A percentile compares a stretch with the other conserved stretches of the same genome.
These are phyloP conservation scores for Blastocladiella emersonii DNA, from an alignment of 371 early-diverging fungal species.

Conservation along the genomic window DNA sequence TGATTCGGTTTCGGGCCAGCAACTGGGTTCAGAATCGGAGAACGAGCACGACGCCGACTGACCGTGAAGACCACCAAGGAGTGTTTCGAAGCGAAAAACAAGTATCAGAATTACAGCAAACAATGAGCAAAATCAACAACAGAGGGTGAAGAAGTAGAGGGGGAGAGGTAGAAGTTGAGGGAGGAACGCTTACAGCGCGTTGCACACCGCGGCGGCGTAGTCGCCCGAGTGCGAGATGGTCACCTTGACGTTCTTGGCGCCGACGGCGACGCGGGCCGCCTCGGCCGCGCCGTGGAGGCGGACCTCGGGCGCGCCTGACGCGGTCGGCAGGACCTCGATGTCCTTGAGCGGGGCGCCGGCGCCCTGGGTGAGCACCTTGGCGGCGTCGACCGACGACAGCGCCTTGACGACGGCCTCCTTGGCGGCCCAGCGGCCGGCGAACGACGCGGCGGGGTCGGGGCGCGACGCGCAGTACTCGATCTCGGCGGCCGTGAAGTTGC, in stretches of 20 bases:
- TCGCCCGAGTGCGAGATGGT: slow-evolving; percentile 86
- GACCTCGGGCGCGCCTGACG: slow-evolving; percentile 76
- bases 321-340: slow-evolving; percentile 62
- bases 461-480: slow-evolving; percentile 60
- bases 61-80: no score
- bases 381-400: slow-evolving; percentile 47
- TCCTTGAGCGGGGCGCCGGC: slow-evolving; percentile 78
- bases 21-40: no score
- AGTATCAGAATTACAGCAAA: no score
- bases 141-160: no score
- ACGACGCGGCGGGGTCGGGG: slow-evolving; percentile 70
- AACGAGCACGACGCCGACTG: no score
- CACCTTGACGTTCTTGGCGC: slow-evolving; percentile 62
- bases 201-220: slow-evolving; percentile 74
- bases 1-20: no score
- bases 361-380: slow-evolving; percentile 59
- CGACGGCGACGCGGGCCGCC: slow-evolving; percentile 49
- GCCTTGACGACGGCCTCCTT: slow-evolving; percentile 96
- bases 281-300: slow-evolving; percentile 73
- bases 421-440: slow-evolving; percentile 91
- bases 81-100: no score
- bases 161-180: no score
- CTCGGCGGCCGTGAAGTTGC: slow-evolving; percentile 78
- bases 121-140: no score
- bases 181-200: slow-evolving; percentile 13